Evolutionary conservation across 805 yeast genomes (phyloP), one percentile per base, ranked within the genome.

Genomic region (Cyberlindnera maclurae): DNA sequence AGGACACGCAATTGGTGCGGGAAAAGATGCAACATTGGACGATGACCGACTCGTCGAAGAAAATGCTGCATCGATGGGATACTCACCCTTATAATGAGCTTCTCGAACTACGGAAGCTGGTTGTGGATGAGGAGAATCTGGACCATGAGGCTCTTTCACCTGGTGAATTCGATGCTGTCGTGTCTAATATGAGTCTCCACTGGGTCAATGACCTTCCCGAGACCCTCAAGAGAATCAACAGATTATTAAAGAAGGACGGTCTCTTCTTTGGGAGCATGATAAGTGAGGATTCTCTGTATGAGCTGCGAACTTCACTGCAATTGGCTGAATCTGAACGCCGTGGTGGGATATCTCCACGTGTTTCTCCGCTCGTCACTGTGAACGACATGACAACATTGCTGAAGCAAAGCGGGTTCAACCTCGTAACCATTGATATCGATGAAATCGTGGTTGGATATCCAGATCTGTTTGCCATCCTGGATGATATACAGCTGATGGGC

Each of bases 121-220:
- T 71, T 6, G 74, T 72, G 3, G 93, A 86, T 54, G 95, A 86
- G 52, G 95, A 85, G 54, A 39, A 57, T 4, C 70, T 77, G 50
- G 62, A 63, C 40, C 70, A 70, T 43, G 65, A 64, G 3, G 54
- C 57, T 12, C 58, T 78, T 12, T 26, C 31, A 22, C 47, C 62
- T 8, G 60, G 67, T 37, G 59, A 67, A 15, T 82, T 71, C 51
- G 89, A 84, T 55, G 82, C 87, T 4, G 82, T 85, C 3, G 57
- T 86, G 3, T 79, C 88, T 3, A 84, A 82, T 55, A 58, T 84
- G 46, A 71, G 84, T 16, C 54, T 86, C 54, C 95, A 86, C 58
- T 86, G 95, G 95, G 77, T 83, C 42, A 86, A 86, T 52, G 89
- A 86, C 50, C 67, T 86, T n/a, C 95, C 95, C 0, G 65, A 68